Conservation (phyloP, 331 rosid species). For the Acacia pycnantha region DNA sequence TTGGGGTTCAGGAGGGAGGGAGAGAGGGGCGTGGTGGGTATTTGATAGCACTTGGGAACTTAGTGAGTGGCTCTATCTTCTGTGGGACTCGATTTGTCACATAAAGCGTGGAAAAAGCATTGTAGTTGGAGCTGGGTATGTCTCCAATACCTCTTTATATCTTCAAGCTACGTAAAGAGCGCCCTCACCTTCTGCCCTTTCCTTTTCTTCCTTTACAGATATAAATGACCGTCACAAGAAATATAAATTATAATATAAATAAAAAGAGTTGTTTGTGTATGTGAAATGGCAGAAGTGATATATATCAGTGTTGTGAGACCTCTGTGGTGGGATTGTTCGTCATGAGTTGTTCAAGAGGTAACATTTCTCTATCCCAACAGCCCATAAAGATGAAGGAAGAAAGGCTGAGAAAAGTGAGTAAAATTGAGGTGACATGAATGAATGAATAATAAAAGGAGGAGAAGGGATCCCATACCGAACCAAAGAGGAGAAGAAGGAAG, state of each 20-base stretch:
- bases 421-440: not conserved
- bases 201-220: not conserved
- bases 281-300: not conserved
- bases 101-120: slow-evolving; percentile 43
- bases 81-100: slow-evolving; percentile 50
- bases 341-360: not conserved
- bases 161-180: slow-evolving; percentile 39
- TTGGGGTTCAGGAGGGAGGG: slow-evolving; percentile 10
- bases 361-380: not conserved
- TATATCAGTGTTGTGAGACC: not conserved
- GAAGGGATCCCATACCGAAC: not conserved
- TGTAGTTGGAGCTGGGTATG: slow-evolving; percentile 75
- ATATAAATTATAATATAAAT: not conserved
- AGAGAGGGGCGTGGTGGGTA: slow-evolving; percentile 22
- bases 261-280: not conserved
- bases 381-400: not conserved
- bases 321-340: not conserved
- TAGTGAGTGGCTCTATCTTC: slow-evolving; percentile 50
- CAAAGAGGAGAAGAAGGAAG: not conserved
- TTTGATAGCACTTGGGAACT: slow-evolving; percentile 25
- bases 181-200: slow-evolving; percentile 9
- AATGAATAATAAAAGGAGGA: not conserved
- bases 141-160: slow-evolving; percentile 43
- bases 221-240: not conserved
- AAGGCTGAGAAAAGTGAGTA: not conserved